Conservation (phyloP, 2,329 filamentous ascomycete species). For the Monilinia aucupariae region DNA sequence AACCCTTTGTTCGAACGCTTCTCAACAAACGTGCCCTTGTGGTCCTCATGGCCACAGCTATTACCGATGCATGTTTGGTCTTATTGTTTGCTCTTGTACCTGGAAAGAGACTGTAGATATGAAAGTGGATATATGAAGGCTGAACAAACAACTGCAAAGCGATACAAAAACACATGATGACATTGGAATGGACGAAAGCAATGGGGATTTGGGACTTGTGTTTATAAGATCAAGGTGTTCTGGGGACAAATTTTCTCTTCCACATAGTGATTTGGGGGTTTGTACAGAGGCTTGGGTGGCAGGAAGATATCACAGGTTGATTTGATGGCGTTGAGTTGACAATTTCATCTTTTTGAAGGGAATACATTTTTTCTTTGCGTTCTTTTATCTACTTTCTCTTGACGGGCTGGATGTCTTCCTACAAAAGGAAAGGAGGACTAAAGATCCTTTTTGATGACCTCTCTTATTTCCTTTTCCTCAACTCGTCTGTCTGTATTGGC, state of each 20-base stretch:
- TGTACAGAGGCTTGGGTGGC: conserved; percentile 8
- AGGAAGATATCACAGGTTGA: conserved; percentile 13
- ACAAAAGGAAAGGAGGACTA: background rate
- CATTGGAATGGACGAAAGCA: background rate
- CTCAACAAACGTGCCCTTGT: conserved; percentile 78
- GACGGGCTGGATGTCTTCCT: background rate
- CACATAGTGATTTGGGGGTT: conserved; percentile 3
- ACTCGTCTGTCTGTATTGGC: background rate
- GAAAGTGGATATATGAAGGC: background rate
- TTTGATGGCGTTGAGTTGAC: conserved; percentile 14
- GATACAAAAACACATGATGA: background rate
- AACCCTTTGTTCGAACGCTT: conserved; percentile 84
- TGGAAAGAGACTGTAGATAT: conserved; percentile 66
- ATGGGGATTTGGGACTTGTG: background rate
- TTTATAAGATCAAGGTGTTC: conserved; percentile 16
- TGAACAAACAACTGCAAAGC: background rate
- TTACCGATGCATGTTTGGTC: conserved; percentile 77
- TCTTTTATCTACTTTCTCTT: background rate
- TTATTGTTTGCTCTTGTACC: conserved; percentile 93
- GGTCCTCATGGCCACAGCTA: conserved; percentile 67
- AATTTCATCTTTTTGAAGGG: background rate
- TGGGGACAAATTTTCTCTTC: conserved; percentile 3
- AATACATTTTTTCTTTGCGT: background rate
- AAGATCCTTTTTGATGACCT: background rate
- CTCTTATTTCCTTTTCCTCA: background rate